Conservation (phyloP, 371 early-diverging fungal species). For the Lichtheimia hyalospora region DNA sequence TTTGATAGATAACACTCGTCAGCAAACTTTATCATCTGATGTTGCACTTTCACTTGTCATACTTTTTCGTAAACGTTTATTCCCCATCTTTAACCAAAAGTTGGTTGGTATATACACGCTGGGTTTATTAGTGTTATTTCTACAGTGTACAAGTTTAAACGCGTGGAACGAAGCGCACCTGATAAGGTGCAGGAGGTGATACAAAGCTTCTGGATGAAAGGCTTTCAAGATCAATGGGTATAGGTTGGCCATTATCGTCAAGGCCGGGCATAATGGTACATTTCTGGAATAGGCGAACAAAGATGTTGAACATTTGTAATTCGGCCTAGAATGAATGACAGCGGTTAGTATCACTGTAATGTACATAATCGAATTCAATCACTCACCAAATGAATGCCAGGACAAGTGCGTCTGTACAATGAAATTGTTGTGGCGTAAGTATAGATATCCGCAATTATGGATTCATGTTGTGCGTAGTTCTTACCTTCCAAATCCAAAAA, state of each 20-base stretch:
- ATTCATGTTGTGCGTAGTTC: neutral
- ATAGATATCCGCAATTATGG: neutral
- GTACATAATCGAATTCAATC: too few species aligned
- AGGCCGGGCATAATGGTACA: conserved; percentile 9
- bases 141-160: too few species aligned
- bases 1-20: too few species aligned
- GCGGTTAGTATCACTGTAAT: neutral
- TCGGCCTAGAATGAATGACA: conserved; percentile 6
- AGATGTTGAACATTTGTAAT: conserved; percentile 7
- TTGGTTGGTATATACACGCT: too few species aligned
- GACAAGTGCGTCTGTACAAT: conserved; percentile 6
- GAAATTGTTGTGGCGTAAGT: neutral
- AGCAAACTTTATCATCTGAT: too few species aligned
- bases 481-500: conserved; percentile 17
- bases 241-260: conserved; percentile 2
- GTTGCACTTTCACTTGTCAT: too few species aligned
- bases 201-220: conserved; percentile 6
- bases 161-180: neutral
- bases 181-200: conserved; percentile 6
- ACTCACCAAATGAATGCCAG: conserved; percentile 13
- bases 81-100: too few species aligned
- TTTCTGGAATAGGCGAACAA: conserved; percentile 8
- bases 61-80: too few species aligned
- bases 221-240: conserved; percentile 8
- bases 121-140: too few species aligned